Percentiles rank a stretch among this genome's conserved stretches.
These are phyloP conservation scores for Leccinum fibrillosum DNA, from an alignment of 768 basidiomycete genomes.

Conservation along the genomic window DNA sequence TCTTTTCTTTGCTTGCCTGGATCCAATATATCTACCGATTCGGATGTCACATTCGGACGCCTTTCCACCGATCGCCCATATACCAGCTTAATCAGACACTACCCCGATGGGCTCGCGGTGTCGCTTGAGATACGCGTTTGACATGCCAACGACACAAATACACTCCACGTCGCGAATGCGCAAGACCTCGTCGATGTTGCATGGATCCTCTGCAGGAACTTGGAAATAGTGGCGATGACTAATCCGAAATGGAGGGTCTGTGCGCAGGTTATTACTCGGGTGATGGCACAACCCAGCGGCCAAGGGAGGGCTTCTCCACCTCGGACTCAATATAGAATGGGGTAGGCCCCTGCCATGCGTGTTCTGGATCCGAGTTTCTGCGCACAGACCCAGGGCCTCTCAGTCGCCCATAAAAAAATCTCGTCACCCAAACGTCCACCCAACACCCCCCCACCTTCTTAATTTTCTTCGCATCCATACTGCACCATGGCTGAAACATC, in stretches of 20 bases:
- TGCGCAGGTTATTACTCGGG: neutral
- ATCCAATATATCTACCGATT: too few relatives aligned
- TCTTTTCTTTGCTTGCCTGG: too few relatives aligned
- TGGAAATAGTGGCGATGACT: neutral
- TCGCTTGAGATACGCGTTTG: too few relatives aligned
- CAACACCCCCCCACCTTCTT: neutral
- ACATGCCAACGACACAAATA: neutral
- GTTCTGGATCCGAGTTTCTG: constrained; percentile 16
- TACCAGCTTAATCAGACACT: too few relatives aligned
- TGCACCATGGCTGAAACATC: constrained; percentile 10
- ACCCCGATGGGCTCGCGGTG: too few relatives aligned
- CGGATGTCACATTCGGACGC: too few relatives aligned
- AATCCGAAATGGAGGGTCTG: neutral
- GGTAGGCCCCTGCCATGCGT: constrained; percentile 18
- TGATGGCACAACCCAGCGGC: neutral
- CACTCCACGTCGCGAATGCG: too few relatives aligned
- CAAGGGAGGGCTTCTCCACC: neutral
- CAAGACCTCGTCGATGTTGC: neutral
- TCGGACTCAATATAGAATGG: constrained; percentile 19
- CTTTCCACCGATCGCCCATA: too few relatives aligned
- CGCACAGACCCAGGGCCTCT: constrained; percentile 20
- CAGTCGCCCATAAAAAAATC: constrained; percentile 6
- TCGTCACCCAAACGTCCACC: constrained; percentile 5
- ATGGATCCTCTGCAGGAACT: too few relatives aligned
- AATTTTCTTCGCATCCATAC: neutral